phyloP scores from a whole-genome alignment of 2,329 filamentous ascomycete species.

The Metarhizium album region DNA sequence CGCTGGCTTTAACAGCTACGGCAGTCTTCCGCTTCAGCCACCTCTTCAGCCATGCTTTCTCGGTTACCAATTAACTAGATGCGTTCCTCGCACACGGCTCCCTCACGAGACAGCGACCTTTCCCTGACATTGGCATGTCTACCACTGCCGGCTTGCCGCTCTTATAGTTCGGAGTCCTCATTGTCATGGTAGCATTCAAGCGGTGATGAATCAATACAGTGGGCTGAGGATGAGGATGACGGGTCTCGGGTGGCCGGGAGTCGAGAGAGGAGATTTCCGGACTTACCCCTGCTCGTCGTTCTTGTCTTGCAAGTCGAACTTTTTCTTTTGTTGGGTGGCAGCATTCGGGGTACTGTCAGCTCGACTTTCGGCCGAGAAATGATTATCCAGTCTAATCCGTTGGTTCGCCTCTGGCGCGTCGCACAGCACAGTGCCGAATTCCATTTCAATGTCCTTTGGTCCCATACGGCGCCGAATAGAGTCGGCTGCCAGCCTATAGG shows the following conservation, averaged over 20 bases:
- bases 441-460: not conserved
- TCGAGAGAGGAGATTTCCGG: not conserved
- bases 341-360: not conserved
- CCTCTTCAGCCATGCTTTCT: not conserved
- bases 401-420: not conserved
- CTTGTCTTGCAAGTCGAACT: not conserved
- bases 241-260: not conserved
- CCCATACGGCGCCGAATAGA: not conserved
- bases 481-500: not conserved
- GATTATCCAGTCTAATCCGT: not conserved
- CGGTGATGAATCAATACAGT: not conserved
- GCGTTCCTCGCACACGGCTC: not conserved
- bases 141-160: not conserved
- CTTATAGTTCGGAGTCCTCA: not conserved
- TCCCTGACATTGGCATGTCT: not conserved
- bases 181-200: too few relatives aligned
- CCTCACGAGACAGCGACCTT: not conserved
- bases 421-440: not conserved
- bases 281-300: not conserved
- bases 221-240: not conserved
- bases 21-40: not conserved
- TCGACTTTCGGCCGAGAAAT: not conserved
- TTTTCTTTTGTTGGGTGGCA: not conserved
- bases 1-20: not conserved
- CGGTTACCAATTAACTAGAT: not conserved